phyloP scores from a whole-genome alignment of 495 filamentous ascomycete genomes.

The Penicillium psychrofluorescens region DNA sequence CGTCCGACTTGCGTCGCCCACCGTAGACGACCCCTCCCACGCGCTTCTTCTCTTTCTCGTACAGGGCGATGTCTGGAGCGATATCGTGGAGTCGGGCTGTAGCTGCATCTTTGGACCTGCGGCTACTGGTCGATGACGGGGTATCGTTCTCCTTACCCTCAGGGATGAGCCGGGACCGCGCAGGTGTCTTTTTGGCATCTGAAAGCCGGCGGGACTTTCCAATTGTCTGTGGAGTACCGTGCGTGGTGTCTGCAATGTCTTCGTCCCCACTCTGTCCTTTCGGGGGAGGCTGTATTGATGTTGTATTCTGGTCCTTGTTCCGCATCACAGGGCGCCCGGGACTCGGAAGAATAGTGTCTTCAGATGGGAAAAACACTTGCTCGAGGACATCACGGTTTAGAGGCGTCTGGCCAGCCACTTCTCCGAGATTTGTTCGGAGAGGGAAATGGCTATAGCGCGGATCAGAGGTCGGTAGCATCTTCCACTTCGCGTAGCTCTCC shows the following conservation, averaged over 20 bases:
- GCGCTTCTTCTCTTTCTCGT: constrained; percentile 88
- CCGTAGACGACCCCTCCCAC: constrained; percentile 80
- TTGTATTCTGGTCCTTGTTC: constrained; percentile 27
- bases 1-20: constrained; percentile 47
- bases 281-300: constrained; percentile 13
- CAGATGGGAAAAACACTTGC: constrained; percentile 43
- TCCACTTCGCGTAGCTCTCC: constrained; percentile 88
- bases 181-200: constrained; percentile 37
- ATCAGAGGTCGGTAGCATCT: constrained; percentile 57
- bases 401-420: constrained; percentile 81
- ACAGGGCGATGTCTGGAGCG: constrained; percentile 77
- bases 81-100: constrained; percentile 64
- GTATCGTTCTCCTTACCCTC: constrained; percentile 82
- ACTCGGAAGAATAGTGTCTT: constrained; percentile 17
- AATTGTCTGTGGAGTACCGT: constrained; percentile 20
- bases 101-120: constrained; percentile 82
- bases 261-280: constrained; percentile 10
- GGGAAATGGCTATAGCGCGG: constrained; percentile 78
- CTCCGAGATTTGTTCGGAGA: constrained; percentile 78
- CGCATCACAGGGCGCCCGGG: constrained; percentile 24
- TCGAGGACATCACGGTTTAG: constrained; percentile 52
- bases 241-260: constrained; percentile 6
- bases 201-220: constrained; percentile 22
- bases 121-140: constrained; percentile 67
- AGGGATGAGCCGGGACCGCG: constrained; percentile 27